Conservation (phyloP, 202 grass and related monocot genomes). For the Saccharum hybrid region DNA sequence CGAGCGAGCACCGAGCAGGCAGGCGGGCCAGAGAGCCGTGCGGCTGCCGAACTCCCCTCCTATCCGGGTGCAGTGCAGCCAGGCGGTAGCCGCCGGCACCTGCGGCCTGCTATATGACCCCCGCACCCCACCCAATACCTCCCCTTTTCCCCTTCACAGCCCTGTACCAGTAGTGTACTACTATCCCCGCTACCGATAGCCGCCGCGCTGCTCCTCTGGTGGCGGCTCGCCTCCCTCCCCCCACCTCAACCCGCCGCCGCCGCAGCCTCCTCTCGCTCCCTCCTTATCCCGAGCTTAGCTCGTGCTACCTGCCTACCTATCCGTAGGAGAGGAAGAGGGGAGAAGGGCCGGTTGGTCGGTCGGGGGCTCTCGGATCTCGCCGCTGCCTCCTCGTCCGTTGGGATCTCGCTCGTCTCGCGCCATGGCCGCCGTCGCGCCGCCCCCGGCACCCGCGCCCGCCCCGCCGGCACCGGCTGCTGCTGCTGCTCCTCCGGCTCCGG, state of each 20-base stretch:
- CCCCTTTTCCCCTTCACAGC: slow-evolving; percentile 37
- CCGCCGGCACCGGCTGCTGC: slow-evolving; percentile 26
- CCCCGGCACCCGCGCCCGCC: slow-evolving; percentile 27
- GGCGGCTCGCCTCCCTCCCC: slow-evolving; percentile 60
- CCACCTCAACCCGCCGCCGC: slow-evolving; percentile 43
- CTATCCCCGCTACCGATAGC: slow-evolving; percentile 15
- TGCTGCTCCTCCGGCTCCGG: neutral
- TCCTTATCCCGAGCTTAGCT: slow-evolving; percentile 27
- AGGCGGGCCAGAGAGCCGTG: slow-evolving; percentile 43
- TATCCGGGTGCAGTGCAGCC: too few relatives aligned
- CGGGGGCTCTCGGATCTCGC: slow-evolving; percentile 61
- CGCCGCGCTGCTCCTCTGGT: slow-evolving; percentile 50
- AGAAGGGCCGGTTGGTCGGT: slow-evolving; percentile 39
- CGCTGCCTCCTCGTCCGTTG: slow-evolving; percentile 29
- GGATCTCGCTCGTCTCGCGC: slow-evolving; percentile 41
- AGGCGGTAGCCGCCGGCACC: neutral
- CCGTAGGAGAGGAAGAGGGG: slow-evolving; percentile 27
- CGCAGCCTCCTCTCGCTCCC: slow-evolving; percentile 35
- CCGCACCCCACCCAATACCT: slow-evolving; percentile 34
- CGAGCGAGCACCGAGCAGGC: too few relatives aligned
- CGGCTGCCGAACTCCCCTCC: neutral
- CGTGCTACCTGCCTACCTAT: slow-evolving; percentile 18
- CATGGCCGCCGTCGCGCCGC: slow-evolving; percentile 69
- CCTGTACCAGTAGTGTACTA: neutral
- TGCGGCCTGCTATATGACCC: slow-evolving; percentile 40